Evolutionary conservation across 1,284 basidiomycete genomes (phyloP).

Genomic region (Ustilago shanxiensis): DNA sequence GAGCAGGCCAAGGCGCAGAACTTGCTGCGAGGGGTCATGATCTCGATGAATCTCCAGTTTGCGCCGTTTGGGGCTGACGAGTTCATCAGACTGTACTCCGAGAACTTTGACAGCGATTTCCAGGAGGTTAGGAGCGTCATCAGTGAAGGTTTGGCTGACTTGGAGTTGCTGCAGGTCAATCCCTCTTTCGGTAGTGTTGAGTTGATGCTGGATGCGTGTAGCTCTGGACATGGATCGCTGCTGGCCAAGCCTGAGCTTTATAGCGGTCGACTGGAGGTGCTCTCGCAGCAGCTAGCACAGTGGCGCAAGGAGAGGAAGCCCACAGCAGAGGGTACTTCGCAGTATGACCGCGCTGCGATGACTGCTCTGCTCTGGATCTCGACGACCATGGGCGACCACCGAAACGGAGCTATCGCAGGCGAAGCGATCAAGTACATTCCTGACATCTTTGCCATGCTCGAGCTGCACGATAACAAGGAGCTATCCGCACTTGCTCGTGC

Average conservation of each 20-base stretch:
- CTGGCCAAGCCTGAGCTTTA: constrained; percentile 73
- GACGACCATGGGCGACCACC: constrained; percentile 66
- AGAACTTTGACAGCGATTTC: constrained; percentile 67
- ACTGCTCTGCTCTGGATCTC: constrained; percentile 65
- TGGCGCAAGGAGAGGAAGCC: constrained; percentile 70
- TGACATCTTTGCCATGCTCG: constrained; percentile 66
- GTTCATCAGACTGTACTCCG: constrained; percentile 63
- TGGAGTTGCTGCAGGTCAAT: constrained; percentile 72
- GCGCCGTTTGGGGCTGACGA: constrained; percentile 51
- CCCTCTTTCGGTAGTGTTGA: constrained; percentile 80
- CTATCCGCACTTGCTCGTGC: constrained; percentile 56
- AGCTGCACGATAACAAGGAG: constrained; percentile 68
- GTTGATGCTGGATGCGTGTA: constrained; percentile 78
- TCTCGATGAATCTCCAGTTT: constrained; percentile 54
- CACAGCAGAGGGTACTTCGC: constrained; percentile 69
- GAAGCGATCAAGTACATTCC: constrained; percentile 65
- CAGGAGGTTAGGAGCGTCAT: constrained; percentile 70
- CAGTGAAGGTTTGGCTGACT: constrained; percentile 69
- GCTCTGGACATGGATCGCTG: constrained; percentile 73
- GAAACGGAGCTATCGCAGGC: constrained; percentile 58
- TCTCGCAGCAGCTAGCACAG: constrained; percentile 63
- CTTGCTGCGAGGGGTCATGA: constrained; percentile 67
- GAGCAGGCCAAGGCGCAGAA: constrained; percentile 74
- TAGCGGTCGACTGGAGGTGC: constrained; percentile 73
- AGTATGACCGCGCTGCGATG: constrained; percentile 64